Base-by-base conservation (phyloP, 2,329 filamentous ascomycete genomes). In the Claviceps sp. region DNA sequence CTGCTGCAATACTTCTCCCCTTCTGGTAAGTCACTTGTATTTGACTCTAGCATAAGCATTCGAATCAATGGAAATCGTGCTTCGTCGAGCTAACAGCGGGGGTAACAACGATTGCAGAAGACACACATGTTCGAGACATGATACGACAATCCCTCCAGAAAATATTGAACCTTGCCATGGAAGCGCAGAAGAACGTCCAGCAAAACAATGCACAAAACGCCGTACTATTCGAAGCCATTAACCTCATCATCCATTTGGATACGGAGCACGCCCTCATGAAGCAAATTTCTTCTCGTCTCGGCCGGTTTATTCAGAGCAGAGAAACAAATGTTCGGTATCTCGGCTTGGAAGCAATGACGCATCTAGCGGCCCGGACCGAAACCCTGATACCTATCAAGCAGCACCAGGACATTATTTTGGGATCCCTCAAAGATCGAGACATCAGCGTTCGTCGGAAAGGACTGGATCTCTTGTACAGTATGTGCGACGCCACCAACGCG, bases 141-240 rank as follows among this genome's bases (percentile, higher is more conserved):
- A 93, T 98, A 57, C 85, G 93, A 47, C 87, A 95, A 64, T 91
- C 90, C 1, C 71, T 98, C 47, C 87, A 94, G 65, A 89, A 85
- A 66, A 95, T 97, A 46, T 76, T 98, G 65, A 89, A 96, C 61
- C 75, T 88, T 40, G 91, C 93, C 1, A 84, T 95, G 74, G 91
- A 97, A 64, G 84, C 88, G 64, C 93, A 89, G 50, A 98, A 97
- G 72, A 98, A 98, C 61, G 93, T 98, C 16, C 93, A 98, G 69
- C 93, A 98, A 65, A 98, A 98, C 68, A 98, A 98, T 65, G 93
- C 93, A 0, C 93, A 97, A 64, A 98, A 98, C 63, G 93, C 93
- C 0, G 89, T 98, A 14, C 76, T 98, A 1, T 98, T 98, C 63
- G 93, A 98, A 73, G 94, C 93, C 24, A 98, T 98, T 68, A 96